Base-by-base conservation (phyloP, 345 rosid genomes). In the Populus davidiana region DNA sequence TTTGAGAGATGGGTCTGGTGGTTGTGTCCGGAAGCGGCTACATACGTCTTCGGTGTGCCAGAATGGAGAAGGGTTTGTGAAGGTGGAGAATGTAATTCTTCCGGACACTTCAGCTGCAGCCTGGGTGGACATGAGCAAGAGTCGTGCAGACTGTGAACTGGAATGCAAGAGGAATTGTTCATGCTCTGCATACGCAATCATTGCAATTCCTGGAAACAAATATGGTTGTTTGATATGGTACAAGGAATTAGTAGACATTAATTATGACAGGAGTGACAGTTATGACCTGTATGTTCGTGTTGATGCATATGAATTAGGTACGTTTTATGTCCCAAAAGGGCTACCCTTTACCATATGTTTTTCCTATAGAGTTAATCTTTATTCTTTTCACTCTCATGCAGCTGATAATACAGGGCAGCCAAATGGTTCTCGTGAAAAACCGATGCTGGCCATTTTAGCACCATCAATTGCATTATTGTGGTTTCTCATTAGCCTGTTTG, bases 221-320 rank as follows among this genome's bases (percentile, higher is more conserved):
- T 16, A 14, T 75, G 78, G 72, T 33, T 75, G 78, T 23, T 64
- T 75, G 29, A 67, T 50, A n/a, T 75, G 72, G 78, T 49, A 62
- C 23, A 50, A 18, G 13, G 65, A 50, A 64, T 52, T 75, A 64
- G 23, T 67, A 47, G 78, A 75, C 36, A 49, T 49, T 21, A 49
- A 36, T 67, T 20, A 47, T 21, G 78, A 67, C 8, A 47, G 6
- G n/a, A 49, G 38, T 1, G 52, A 16, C 8, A 71, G 66, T 71
- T 36, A 75, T 35, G 78, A 75, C 52, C 25, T 75, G 2, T 67
- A 50, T 31, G 64, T 75, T 21, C 52, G 72, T 31, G 78, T 75
- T 25, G 65, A 71, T 47, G 78, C 72, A 67, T 49, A 63, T 49
- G 78, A 75, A 50, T 44, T 75, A 75, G 78, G 78, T 75, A 35